Base-by-base conservation (phyloP, 2,329 filamentous ascomycete genomes). In the Colletotrichum horii region DNA sequence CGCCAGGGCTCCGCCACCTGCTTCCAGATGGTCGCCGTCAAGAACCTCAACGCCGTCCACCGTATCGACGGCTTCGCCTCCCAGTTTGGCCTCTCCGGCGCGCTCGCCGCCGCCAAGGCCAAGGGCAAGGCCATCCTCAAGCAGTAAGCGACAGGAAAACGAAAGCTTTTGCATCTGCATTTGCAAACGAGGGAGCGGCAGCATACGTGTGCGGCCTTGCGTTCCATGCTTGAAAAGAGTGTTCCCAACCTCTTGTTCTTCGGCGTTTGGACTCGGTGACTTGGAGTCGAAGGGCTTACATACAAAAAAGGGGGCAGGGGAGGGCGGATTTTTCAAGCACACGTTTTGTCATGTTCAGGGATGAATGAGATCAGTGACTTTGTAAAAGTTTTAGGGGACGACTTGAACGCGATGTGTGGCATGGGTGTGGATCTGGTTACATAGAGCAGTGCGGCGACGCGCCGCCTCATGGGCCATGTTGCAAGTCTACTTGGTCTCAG, bases 11-110 rank as follows among this genome's bases (percentile, higher is more conserved):
- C 91, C 79, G 95, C 95, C 71, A 95, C 94, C 36, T 97, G 95
- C 90, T 97, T 92, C 89, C 95, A 97, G 88, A 94, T 98, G 81
- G 93, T 93, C 22, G 88, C 95, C 75, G 94, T 96, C 84, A 97
- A 97, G 92, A 97, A 97, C 88, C 90, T 97, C 85, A 97, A 97
- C 88, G 93, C 93, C 43, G 95, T 92, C 36, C 95, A 97, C 87
- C 93, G 95, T 79, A 87, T 96, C 78, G 92, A 96, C 80, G 95
- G 95, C 60, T 89, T 96, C 78, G 81, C 86, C 22, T 90, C 89
- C 30, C 94, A 96, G 82, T 94, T 90, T 81, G 93, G 90, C 64
- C 90, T 98, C 58, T 84, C 86, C 56, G 94, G 91, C 70, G 94
- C 95, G 22, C 81, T 86, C 28, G 80, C 79, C 24, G 80, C 82